A percentile compares a stretch with the other conserved stretches of the same genome.
These are phyloP conservation scores for Escovopsis sp. DNA, from an alignment of 2,329 filamentous ascomycete genomes.

Conservation along the genomic window DNA sequence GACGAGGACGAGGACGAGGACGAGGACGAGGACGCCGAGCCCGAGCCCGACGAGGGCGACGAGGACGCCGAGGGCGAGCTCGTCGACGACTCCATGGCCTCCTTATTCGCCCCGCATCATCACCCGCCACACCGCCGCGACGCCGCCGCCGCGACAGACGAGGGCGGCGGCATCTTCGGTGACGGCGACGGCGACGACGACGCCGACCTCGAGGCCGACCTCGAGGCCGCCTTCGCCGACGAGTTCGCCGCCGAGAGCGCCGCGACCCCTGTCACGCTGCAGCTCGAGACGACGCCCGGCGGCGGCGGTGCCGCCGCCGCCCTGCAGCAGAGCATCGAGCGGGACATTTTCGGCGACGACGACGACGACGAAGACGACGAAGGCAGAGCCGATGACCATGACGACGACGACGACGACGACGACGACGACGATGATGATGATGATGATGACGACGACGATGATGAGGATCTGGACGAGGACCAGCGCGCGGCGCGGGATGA, in stretches of 20 bases:
- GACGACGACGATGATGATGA: slow-evolving; percentile 26
- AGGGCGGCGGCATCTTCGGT: slow-evolving; percentile 28
- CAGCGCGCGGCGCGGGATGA: slow-evolving; percentile 34
- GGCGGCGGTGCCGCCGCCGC: background rate
- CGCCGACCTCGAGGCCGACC: slow-evolving; percentile 37
- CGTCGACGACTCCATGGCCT: too few relatives aligned
- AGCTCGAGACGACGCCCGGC: slow-evolving; percentile 30
- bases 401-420: slow-evolving; percentile 28
- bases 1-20: slow-evolving; percentile 34
- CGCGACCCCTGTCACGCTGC: slow-evolving; percentile 30
- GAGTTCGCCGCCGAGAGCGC: slow-evolving; percentile 23
- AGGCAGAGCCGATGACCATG: slow-evolving; percentile 18
- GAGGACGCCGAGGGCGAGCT: slow-evolving; percentile 35
- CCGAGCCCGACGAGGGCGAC: slow-evolving; percentile 14
- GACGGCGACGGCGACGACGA: slow-evolving; percentile 26
- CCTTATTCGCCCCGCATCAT: too few relatives aligned
- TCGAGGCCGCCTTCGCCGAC: slow-evolving; percentile 39
- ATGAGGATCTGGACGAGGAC: slow-evolving; percentile 40
- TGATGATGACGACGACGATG: slow-evolving; percentile 35
- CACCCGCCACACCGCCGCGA: slow-evolving; percentile 9
- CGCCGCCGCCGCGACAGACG: slow-evolving; percentile 30
- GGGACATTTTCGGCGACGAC: slow-evolving; percentile 29
- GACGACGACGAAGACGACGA: slow-evolving; percentile 28
- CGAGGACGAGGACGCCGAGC: slow-evolving; percentile 25
- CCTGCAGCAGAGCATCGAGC: slow-evolving; percentile 31